Base-by-base conservation (phyloP, 2,329 filamentous ascomycete genomes). In the Talaromyces sp. region DNA sequence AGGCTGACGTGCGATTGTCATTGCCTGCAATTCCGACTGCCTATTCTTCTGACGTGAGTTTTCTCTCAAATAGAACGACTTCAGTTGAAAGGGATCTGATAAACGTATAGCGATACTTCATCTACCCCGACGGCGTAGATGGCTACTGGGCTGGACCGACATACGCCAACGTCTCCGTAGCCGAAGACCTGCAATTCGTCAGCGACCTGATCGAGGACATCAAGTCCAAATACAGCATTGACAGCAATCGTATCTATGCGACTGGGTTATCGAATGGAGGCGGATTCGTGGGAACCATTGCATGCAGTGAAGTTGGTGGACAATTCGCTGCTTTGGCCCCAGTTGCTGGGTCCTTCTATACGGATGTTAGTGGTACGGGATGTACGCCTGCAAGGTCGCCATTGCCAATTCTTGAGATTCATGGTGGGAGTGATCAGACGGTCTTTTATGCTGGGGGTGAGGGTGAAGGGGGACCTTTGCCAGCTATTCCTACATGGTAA, bases 391-490 rank as follows among this genome's bases (percentile, higher is more conserved):
- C 73, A 22, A 76, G 74, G 50, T 68, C 62, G 0, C 77, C 78
- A 1, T 66, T 84, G 3, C 82, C 83, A 1, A 75, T 86, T 13
- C 71, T 85, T 7, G 80, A 83, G 52, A 80, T 85, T 60, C 84
- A 86, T 69, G 83, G 83, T n/a, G 78, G 76, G 1, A 75, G 69
- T 3, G 84, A 86, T 70, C 73, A 67, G 3, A 82, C 78, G 0
- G 83, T 85, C 35, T 68, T 72, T 0, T 85, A 84, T 66, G 65
- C 70, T 1, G 83, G 83, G 1, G 80, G 77, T 1, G 74, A 74
- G n/a, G 76, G 80, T 2, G 75, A 77, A 3, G 77, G 78, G 1
- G 80, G 79, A 0, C 79, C 77, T 60, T 67, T 84, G 56, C 83
- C 83, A 1, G 68, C 78, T 0, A 81, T 85, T 41, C 73, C 76